These are phyloP conservation scores for Boletus subcaerulescens DNA, from an alignment of 768 basidiomycete genomes.

Conservation along the genomic window DNA sequence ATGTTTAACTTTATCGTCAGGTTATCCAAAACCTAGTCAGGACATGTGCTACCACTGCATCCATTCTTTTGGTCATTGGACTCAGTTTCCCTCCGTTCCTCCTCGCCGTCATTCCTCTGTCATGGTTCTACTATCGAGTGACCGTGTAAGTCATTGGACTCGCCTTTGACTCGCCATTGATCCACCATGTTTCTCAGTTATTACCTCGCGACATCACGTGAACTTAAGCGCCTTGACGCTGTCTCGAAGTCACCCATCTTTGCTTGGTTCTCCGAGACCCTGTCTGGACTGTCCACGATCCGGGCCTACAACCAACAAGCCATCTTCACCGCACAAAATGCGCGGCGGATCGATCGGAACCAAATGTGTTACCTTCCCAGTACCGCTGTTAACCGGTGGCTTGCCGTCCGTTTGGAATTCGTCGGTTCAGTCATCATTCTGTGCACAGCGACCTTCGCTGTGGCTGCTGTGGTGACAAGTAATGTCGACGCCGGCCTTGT, in stretches of 20 bases:
- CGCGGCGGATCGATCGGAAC: conserved; percentile 78
- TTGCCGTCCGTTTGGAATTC: conserved; percentile 80
- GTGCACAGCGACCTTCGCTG: conserved; percentile 61
- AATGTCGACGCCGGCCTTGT: conserved; percentile 86
- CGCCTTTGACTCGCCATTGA: background rate
- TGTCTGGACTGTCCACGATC: conserved; percentile 77
- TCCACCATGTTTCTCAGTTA: conserved; percentile 47
- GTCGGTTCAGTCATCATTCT: conserved; percentile 81
- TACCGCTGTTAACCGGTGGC: conserved; percentile 78
- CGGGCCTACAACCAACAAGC: conserved; percentile 72
- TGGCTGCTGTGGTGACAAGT: conserved; percentile 67
- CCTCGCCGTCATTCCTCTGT: conserved; percentile 68
- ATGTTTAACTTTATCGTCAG: conserved; percentile 17
- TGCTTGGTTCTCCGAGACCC: conserved; percentile 79
- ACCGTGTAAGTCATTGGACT: conserved; percentile 56
- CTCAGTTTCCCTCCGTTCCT: conserved; percentile 81
- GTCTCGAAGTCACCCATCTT: conserved; percentile 91
- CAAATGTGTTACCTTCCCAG: conserved; percentile 76
- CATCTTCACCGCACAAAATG: conserved; percentile 65
- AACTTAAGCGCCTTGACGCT: conserved; percentile 85
- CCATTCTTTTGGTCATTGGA: conserved; percentile 71
- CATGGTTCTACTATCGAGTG: conserved; percentile 75
- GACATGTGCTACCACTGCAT: conserved; percentile 55
- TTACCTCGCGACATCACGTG: conserved; percentile 82
- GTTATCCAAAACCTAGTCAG: conserved; percentile 69